These are phyloP conservation scores for Suillus americanus DNA, from an alignment of 768 basidiomycete genomes.

Conservation along the genomic window DNA sequence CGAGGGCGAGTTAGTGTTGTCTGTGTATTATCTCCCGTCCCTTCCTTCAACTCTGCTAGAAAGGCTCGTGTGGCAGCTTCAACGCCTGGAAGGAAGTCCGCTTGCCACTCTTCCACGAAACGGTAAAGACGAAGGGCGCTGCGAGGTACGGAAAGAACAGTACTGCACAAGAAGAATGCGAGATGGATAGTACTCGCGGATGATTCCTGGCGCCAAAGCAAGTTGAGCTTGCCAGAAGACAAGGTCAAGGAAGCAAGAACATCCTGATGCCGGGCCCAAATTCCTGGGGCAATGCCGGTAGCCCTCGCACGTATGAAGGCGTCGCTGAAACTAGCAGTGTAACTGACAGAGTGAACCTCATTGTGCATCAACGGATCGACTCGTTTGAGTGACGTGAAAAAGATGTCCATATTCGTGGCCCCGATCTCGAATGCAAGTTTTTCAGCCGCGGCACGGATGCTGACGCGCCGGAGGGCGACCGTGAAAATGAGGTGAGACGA, in stretches of 20 bases:
- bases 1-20: slow-evolving; percentile 31
- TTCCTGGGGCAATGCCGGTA: slow-evolving; percentile 35
- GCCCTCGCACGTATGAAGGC: slow-evolving; percentile 62
- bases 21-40: slow-evolving; percentile 34
- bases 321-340: slow-evolving; percentile 30
- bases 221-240: slow-evolving; percentile 44
- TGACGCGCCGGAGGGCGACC: slow-evolving; percentile 42
- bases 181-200: slow-evolving; percentile 40
- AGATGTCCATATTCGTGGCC: slow-evolving; percentile 38
- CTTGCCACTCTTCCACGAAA: slow-evolving; percentile 81
- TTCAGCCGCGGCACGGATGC: slow-evolving; percentile 66
- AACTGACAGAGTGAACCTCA: not conserved
- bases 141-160: slow-evolving; percentile 68
- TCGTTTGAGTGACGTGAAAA: slow-evolving; percentile 34
- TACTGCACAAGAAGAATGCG: slow-evolving; percentile 42
- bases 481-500: slow-evolving; percentile 37
- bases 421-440: slow-evolving; percentile 67
- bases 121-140: slow-evolving; percentile 78
- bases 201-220: slow-evolving; percentile 47
- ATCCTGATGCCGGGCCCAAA: slow-evolving; percentile 45
- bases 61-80: slow-evolving; percentile 66
- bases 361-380: slow-evolving; percentile 2
- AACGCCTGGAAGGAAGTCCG: slow-evolving; percentile 74
- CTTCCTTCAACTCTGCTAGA: slow-evolving; percentile 55
- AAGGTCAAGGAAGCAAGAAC: slow-evolving; percentile 63